These are phyloP conservation scores for Fusarium sp. DNA, from an alignment of 2,329 filamentous ascomycete genomes.

Conservation along the genomic window DNA sequence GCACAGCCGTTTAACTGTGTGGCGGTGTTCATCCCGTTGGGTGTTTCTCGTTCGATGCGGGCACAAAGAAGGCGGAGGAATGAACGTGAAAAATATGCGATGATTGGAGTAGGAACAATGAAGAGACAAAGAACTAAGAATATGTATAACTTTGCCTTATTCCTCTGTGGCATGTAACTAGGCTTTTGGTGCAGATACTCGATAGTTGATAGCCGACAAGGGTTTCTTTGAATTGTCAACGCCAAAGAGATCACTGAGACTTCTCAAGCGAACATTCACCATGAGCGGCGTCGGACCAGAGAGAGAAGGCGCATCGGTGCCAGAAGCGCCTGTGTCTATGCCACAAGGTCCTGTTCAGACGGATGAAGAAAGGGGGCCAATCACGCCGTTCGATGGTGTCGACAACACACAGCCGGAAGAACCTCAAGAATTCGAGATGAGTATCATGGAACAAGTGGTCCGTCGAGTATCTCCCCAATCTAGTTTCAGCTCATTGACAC, in stretches of 20 bases:
- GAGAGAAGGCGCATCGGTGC: no score
- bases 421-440: conserved; percentile 14
- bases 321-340: not conserved
- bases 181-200: not conserved
- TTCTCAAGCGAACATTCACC: not conserved
- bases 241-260: not conserved
- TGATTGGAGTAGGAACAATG: not conserved
- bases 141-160: not conserved
- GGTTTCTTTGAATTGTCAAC: not conserved
- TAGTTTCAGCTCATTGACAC: conserved; percentile 45
- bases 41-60: not conserved
- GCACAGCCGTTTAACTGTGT: not conserved
- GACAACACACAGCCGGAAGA: not conserved
- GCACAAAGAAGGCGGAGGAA: not conserved
- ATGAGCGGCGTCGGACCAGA: not conserved
- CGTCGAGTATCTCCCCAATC: not conserved
- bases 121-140: not conserved
- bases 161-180: not conserved
- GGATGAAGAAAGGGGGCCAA: not conserved
- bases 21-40: not conserved
- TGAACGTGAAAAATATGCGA: not conserved
- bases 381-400: not conserved
- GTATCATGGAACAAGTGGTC: conserved; percentile 18
- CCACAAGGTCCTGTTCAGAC: not conserved
- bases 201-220: not conserved